Base-by-base conservation (phyloP, 345 rosid genomes). In the Geranium rotundifolium region DNA sequence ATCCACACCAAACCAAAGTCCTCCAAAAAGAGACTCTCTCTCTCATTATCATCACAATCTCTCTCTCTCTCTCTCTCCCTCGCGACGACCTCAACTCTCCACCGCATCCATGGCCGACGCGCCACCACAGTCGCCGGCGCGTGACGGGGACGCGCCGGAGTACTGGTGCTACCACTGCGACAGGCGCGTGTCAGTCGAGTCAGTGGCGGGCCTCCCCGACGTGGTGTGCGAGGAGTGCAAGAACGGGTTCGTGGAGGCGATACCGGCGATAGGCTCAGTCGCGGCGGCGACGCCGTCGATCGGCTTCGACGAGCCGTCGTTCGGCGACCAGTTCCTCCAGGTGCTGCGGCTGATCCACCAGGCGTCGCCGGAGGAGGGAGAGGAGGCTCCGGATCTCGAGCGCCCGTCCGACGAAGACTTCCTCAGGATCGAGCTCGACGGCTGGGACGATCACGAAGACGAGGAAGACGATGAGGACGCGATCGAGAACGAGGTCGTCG, bases 101-200 rank as follows among this genome's bases (percentile, higher is more conserved):
- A 34, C 41, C 10, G 41, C 10, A 8, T 19, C 57, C 50, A 84
- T 87, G 89, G 81, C 93, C n/a, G 78, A 61, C 17, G 65, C 76
- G 52, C 83, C 83, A 58, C 63, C 81, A 1, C 75, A 29, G 52
- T 27, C 71, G 30, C 68, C 73, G 57, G 34, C 77, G 34, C 20
- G 57, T 19, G n/a, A 4, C 34, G 30, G 60, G 12, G 54, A 73
- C 3, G 19, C 64, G 60, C 54, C 73, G 29, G 70, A 82, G 58
- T 76, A 83, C 67, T 88, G 95, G 95, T 88, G 95, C 67, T 73
- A 85, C 66, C 80, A 77, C 80, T 88, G 91, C 81, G 76, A 79
- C 54, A 88, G 85, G 66, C 84, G 83, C 67, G 95, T 88, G 23
- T 59, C 72, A 20, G 74, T 83, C 5, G 89, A 85, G 72, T 77